Evolutionary conservation across 2,329 filamentous ascomycete species (phyloP), one percentile per base, ranked within the genome.

Genomic region (Neofusicoccum sp.): DNA sequence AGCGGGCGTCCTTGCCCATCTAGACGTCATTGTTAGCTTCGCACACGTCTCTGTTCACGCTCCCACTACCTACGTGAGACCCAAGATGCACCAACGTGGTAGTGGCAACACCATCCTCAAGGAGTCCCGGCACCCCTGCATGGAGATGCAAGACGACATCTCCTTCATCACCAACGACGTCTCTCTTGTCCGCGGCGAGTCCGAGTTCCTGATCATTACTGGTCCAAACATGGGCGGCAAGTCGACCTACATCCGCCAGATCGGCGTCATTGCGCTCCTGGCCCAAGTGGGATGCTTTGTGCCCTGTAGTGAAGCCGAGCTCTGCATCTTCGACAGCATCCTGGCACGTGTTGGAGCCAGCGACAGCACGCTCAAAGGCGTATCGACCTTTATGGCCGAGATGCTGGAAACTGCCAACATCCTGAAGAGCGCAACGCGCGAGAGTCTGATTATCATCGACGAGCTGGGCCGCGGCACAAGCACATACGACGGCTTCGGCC

Each of bases 361-460:
- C 70, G 96, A 99, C 78, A 96, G 92, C 6, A 95, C 98, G 77
- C 89, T 99, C 66, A 98, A 98, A 79, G 95, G 95, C 39, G 95
- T 99, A 1, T 97, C 92, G 3, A 99, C 95, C 0, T 99, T 99
- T 77, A 99, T 99, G 96, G 95, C 95, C 1, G 95, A 99, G 80
- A 99, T 99, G 95, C 85, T 99, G 28, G 95, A 99, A 76, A 99
- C 95, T 1, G 93, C 95, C 68, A 98, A 98, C 75, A 99, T 99
- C 67, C 88, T 99, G 73, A 98, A 98, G 79, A 96, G 92, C 0
- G 95, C 95, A 1, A 99, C 95, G 0, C 87, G 90, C 36, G 95
- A 99, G 74, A 97, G 92, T 4, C 85, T 99, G 60, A 98, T 99
- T 79, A 98, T 99, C 77, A 97, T 99, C 69, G 96, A 99, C 76